Evolutionary conservation across 1,284 basidiomycete genomes (phyloP).

Genomic region (Meripilus lineatus): DNA sequence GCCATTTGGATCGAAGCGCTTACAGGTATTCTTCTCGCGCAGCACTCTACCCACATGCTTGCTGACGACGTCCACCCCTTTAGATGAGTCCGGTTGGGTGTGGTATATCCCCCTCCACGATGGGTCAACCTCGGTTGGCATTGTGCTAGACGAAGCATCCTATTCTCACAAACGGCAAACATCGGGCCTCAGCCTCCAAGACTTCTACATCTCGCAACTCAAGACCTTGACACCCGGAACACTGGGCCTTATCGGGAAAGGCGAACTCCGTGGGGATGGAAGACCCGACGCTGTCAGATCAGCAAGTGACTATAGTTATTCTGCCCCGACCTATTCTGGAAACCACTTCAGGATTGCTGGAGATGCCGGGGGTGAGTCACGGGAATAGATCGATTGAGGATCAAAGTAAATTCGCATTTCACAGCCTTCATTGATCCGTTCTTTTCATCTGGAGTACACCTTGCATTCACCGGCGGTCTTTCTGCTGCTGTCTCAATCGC

Average conservation of each 20-base stretch:
- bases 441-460: slow-evolving; percentile 61
- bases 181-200: neutral
- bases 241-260: slow-evolving; percentile 37
- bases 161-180: slow-evolving; percentile 5
- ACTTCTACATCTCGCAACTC: slow-evolving; percentile 29
- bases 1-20: slow-evolving; percentile 57
- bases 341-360: slow-evolving; percentile 53
- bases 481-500: slow-evolving; percentile 49
- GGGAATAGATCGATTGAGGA: neutral
- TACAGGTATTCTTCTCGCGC: slow-evolving; percentile 34
- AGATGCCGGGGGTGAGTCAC: slow-evolving; percentile 61
- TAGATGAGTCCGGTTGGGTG: slow-evolving; percentile 67
- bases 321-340: slow-evolving; percentile 53
- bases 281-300: slow-evolving; percentile 27
- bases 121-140: slow-evolving; percentile 57
- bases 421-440: slow-evolving; percentile 64
- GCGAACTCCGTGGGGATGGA: slow-evolving; percentile 32
- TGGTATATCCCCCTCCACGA: slow-evolving; percentile 71
- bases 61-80: neutral
- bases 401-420: neutral
- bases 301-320: slow-evolving; percentile 62
- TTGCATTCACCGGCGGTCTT: slow-evolving; percentile 53
- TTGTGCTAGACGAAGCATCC: slow-evolving; percentile 52
- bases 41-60: neutral
- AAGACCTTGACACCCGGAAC: slow-evolving; percentile 39